Percentiles rank a stretch among this genome's conserved stretches.
Conservation (phyloP, 2,329 filamentous ascomycete species). For the Alternaria viburni region DNA sequence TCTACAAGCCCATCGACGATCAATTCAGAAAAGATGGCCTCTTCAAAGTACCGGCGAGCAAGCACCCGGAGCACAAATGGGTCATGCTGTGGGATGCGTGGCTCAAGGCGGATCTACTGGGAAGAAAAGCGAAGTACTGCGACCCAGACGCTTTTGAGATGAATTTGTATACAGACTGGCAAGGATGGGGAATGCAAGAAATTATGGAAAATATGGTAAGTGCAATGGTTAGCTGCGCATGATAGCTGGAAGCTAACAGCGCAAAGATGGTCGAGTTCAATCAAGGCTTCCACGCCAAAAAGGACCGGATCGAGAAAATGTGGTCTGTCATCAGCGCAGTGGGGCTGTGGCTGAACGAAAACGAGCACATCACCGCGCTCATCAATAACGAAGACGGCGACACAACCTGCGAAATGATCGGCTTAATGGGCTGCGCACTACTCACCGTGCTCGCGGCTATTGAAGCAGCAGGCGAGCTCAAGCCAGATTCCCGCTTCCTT, state of each 20-base stretch:
- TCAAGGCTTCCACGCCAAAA: slow-evolving; percentile 9
- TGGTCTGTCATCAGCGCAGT: slow-evolving; percentile 24
- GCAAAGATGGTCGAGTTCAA: slow-evolving; percentile 23
- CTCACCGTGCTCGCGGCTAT: slow-evolving; percentile 20
- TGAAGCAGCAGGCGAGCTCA: slow-evolving; percentile 22
- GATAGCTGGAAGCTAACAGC: background rate
- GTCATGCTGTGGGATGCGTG: slow-evolving; percentile 24
- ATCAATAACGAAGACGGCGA: slow-evolving; percentile 18
- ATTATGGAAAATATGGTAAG: slow-evolving; percentile 19
- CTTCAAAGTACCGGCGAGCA: slow-evolving; percentile 2
- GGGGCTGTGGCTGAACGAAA: slow-evolving; percentile 18
- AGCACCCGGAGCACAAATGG: slow-evolving; percentile 26
- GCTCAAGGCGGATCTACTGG: slow-evolving; percentile 6
- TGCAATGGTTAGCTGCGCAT: background rate
- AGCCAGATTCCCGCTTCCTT: slow-evolving; percentile 21
- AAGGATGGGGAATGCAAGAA: slow-evolving; percentile 20
- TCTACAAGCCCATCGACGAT: slow-evolving; percentile 11
- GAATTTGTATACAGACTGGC: slow-evolving; percentile 21
- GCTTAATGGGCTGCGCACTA: slow-evolving; percentile 24
- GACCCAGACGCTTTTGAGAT: slow-evolving; percentile 20
- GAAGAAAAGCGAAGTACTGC: slow-evolving; percentile 15
- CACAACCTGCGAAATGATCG: slow-evolving; percentile 4
- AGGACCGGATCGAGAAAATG: slow-evolving; percentile 15
- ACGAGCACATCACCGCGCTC: background rate
- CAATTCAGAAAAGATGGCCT: slow-evolving; percentile 7